phyloP scores from a whole-genome alignment of 257 asterid species.

The Eustoma russellianum region DNA sequence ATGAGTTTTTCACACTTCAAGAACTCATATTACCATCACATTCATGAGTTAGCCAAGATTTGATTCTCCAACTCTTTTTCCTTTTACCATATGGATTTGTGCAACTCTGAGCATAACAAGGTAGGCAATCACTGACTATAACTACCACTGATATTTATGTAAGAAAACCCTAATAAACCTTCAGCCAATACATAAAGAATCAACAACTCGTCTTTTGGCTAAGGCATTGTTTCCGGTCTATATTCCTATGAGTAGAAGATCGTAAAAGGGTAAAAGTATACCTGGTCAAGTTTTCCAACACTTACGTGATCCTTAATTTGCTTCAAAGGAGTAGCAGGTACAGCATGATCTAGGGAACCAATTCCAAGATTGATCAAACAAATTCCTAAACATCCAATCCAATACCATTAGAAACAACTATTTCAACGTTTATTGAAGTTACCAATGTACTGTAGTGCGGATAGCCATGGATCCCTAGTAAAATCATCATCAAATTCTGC shows the following conservation, averaged over 20 bases:
- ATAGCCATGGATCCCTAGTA: slow-evolving; percentile 48
- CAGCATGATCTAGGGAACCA: slow-evolving; percentile 46
- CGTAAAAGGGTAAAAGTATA: slow-evolving; percentile 10
- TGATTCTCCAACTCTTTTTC: neutral
- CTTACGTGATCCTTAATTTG: slow-evolving; percentile 44
- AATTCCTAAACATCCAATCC: neutral
- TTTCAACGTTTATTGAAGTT: neutral
- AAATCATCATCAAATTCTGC: slow-evolving; percentile 73
- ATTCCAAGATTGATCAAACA: neutral
- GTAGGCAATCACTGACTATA: neutral
- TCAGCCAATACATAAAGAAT: too few relatives aligned
- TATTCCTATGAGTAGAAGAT: neutral
- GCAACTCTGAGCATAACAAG: too few relatives aligned
- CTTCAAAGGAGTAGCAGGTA: slow-evolving; percentile 47
- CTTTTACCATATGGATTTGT: neutral
- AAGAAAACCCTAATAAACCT: neutral
- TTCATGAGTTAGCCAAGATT: too few relatives aligned
- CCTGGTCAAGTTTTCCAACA: slow-evolving; percentile 50
- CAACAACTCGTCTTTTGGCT: too few relatives aligned
- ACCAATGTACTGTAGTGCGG: slow-evolving; percentile 71
- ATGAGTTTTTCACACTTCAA: too few relatives aligned
- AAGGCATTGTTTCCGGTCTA: too few relatives aligned
- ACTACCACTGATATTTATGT: neutral
- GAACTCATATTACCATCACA: too few relatives aligned
- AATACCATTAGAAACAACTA: neutral